phyloP scores from a whole-genome alignment of 1,284 basidiomycete genomes.

The Lentinula novae-zelandiae region DNA sequence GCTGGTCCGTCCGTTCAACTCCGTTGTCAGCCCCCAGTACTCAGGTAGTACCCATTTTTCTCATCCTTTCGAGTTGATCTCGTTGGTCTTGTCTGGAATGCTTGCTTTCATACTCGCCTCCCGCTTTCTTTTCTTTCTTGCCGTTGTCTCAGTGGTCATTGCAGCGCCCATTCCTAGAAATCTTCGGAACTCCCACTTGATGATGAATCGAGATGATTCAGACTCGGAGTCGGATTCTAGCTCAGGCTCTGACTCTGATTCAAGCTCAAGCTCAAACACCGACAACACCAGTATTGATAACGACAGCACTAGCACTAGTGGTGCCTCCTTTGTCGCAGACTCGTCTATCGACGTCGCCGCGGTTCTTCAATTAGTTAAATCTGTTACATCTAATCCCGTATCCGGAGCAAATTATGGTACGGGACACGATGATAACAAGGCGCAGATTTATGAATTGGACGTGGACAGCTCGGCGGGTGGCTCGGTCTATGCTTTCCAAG shows the following conservation, averaged over 20 bases:
- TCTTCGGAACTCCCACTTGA: not conserved
- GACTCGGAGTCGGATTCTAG: not conserved
- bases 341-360: constrained; percentile 11
- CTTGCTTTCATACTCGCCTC: not conserved
- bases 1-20: not conserved
- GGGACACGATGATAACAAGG: constrained; percentile 7
- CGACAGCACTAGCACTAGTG: not conserved
- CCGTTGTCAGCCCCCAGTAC: not conserved
- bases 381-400: constrained; percentile 5
- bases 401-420: not conserved
- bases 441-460: constrained; percentile 20
- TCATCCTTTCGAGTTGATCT: not conserved
- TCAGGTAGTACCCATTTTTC: not conserved
- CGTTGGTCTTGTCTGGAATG: not conserved
- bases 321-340: constrained; percentile 7
- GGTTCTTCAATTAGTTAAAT: constrained; percentile 7
- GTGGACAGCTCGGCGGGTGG: constrained; percentile 2
- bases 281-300: not conserved
- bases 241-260: not conserved
- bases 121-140: not conserved
- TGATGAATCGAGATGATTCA: not conserved
- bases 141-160: not conserved
- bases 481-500: constrained; percentile 20
- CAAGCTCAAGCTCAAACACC: not conserved
- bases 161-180: not conserved